Base-by-base conservation (phyloP, 164 flowering plant species). In the Berberis vulgaris region DNA sequence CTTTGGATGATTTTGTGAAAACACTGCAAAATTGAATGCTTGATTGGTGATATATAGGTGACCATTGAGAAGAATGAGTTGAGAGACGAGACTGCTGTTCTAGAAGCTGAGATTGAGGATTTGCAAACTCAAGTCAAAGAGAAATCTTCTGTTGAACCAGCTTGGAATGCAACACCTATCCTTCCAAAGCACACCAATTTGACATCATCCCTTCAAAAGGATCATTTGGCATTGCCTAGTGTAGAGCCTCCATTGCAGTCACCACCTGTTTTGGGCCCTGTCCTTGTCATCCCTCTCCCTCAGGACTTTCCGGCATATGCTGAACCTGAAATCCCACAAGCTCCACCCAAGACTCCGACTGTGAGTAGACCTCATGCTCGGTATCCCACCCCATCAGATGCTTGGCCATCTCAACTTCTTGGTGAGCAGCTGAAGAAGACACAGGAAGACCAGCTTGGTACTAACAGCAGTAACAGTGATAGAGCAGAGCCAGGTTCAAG, bases 341-440 rank as follows among this genome's bases (percentile, higher is more conserved):
- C 12, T 49, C 59, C 70, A 41, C 43, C 69, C 1, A 64, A 57
- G 43, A 68, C 71, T 46, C 49, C 71, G 2, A 55, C 60, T 53
- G 83, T 84, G 68, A 79, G 75, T 60, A 82, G 77, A 69, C 88
- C 88, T 2, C 86, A 78, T 45, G 74, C 88, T 43, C 74, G 88
- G 11, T 84, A 84, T 61, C 86, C 84, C 41, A 77, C 85, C 5
- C 76, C 73, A 5, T 60, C 80, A 38, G 89, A 84, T 69, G 74
- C 80, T 5, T 84, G 89, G 89, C 74, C 89, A 1, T 73, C 78
- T 41, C 76, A 76, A 52, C 68, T 84, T 57, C 81, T 82, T 41
- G 71, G 45, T 10, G 50, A 61, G 56, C 73, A 67, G 47, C 56
- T 55, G 44, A 62, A 50, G 40, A 38, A 41, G 50, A 43, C 56